These are phyloP conservation scores for Penicillium sp. DNA, from an alignment of 2,329 filamentous ascomycete genomes.

Conservation along the genomic window DNA sequence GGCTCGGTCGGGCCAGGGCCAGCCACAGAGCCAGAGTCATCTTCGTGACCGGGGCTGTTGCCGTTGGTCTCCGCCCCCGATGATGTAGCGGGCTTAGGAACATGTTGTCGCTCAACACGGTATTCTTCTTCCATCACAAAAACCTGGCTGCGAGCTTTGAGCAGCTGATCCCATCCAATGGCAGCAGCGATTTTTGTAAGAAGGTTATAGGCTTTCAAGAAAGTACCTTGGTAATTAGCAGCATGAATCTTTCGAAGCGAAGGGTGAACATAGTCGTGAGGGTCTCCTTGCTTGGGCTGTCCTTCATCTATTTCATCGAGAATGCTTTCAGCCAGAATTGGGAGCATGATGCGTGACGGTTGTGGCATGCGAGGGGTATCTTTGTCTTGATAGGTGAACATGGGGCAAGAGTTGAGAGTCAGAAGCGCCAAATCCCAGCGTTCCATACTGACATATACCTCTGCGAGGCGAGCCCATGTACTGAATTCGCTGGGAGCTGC, in stretches of 20 bases:
- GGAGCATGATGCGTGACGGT: constrained; percentile 80
- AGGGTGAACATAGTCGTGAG: constrained; percentile 80
- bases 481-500: constrained; percentile 95
- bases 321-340: constrained; percentile 81
- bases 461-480: constrained; percentile 89
- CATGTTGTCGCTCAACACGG: constrained; percentile 64
- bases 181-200: constrained; percentile 93
- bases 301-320: constrained; percentile 96
- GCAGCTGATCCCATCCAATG: constrained; percentile 94
- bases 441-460: constrained; percentile 90
- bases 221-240: constrained; percentile 88
- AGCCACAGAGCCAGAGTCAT: constrained; percentile 25
- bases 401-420: constrained; percentile 95
- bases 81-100: constrained; percentile 75
- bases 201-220: constrained; percentile 89
- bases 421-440: constrained; percentile 95
- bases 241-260: constrained; percentile 83
- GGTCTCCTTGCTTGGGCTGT: constrained; percentile 66
- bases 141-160: constrained; percentile 92
- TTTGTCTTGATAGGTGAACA: constrained; percentile 99
- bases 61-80: constrained; percentile 43
- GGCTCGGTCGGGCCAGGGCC: constrained; percentile 20
- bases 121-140: constrained; percentile 99
- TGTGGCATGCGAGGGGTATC: constrained; percentile 93
- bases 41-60: constrained; percentile 24